These are phyloP conservation scores for Colletotrichum shisoi DNA, from an alignment of 2,329 filamentous ascomycete genomes.

Conservation along the genomic window DNA sequence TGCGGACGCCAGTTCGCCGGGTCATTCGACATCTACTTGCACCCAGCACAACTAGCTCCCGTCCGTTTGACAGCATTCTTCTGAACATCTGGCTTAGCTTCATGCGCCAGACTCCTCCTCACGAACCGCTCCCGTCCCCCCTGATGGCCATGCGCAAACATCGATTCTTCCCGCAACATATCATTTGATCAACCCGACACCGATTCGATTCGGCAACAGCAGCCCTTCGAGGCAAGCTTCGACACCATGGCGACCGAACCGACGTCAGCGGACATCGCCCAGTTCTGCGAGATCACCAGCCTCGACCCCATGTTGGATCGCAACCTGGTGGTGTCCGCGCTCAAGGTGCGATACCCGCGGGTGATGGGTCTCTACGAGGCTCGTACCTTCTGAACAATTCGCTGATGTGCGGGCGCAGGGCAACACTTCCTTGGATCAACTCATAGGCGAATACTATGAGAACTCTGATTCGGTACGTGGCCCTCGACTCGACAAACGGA, in stretches of 20 bases:
- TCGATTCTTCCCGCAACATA: background rate
- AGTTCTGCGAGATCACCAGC: conserved; percentile 54
- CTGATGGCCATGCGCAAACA: conserved; percentile 20
- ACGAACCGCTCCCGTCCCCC: background rate
- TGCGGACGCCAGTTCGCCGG: background rate
- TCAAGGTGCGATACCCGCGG: conserved; percentile 49
- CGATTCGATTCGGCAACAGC: conserved; percentile 9
- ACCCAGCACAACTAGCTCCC: conserved; percentile 2
- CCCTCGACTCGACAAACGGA: conserved; percentile 2
- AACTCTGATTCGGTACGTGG: conserved; percentile 46
- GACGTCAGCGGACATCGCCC: conserved; percentile 49
- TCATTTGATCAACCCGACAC: conserved; percentile 9
- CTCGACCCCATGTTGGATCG: conserved; percentile 51
- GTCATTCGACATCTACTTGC: background rate
- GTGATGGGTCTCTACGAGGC: background rate
- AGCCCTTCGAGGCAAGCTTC: conserved; percentile 29
- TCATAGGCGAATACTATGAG: conserved; percentile 63
- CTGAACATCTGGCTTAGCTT: conserved; percentile 23
- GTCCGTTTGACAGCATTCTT: conserved; percentile 16
- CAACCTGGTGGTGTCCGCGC: conserved; percentile 51
- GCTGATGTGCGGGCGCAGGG: conserved; percentile 47
- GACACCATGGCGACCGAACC: conserved; percentile 46
- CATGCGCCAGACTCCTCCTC: conserved; percentile 19
- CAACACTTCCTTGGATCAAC: conserved; percentile 57
- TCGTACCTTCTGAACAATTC: background rate